A percentile compares a stretch with the other conserved stretches of the same genome.
Evolutionary conservation across 2,329 filamentous ascomycete genomes (phyloP).

Genomic region (Fusarium sp.): DNA sequence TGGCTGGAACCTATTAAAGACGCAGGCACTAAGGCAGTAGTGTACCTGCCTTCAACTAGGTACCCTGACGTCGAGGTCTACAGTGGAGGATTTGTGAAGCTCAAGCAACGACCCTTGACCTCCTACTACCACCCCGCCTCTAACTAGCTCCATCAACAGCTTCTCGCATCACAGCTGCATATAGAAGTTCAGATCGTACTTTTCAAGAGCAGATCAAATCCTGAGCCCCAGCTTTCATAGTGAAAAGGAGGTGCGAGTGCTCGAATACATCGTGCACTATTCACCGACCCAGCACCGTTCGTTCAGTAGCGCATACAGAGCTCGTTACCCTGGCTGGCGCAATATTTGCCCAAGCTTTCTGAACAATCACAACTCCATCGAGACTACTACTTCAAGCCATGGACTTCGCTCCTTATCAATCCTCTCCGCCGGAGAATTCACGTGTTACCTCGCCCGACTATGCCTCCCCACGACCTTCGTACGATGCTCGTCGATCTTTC

Average conservation of each 20-base stretch:
- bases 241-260: neutral
- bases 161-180: neutral
- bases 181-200: neutral
- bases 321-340: neutral
- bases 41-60: neutral
- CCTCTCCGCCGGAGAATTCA: conserved; percentile 84
- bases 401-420: conserved; percentile 98
- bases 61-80: neutral
- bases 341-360: neutral
- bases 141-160: neutral
- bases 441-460: conserved; percentile 79
- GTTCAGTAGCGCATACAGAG: neutral
- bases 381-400: conserved; percentile 58
- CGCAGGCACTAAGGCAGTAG: conserved; percentile 1
- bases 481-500: conserved; percentile 64
- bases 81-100: conserved; percentile 7
- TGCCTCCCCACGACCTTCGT: conserved; percentile 66
- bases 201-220: neutral
- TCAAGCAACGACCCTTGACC: conserved; percentile 17
- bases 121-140: conserved; percentile 30
- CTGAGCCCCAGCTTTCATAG: neutral
- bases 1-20: conserved; percentile 26
- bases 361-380: neutral
- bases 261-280: neutral
- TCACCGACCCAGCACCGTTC: neutral